Base-by-base conservation (phyloP, 129 eudicot species). In the Dittrichia graveolens region DNA sequence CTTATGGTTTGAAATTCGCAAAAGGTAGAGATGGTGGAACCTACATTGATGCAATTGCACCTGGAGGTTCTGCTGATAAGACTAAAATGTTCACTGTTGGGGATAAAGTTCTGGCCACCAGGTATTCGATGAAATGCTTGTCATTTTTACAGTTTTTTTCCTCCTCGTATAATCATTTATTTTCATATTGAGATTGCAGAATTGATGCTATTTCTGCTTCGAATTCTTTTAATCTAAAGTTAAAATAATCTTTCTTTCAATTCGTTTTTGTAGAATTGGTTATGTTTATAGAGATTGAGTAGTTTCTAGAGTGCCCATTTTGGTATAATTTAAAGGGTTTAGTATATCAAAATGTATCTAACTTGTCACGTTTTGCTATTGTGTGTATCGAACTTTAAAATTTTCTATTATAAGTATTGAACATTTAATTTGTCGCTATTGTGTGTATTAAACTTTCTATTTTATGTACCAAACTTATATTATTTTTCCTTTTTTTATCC, bases 11-110 rank as follows among this genome's bases (percentile, higher is more conserved):
- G 75, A 90, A 62, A 57, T 94, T 94, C 62, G 80, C 84, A 5
- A 94, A 94, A 78, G 99, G 99, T 8, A 88, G 99, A 84, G 99
- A 94, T 81, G 97, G 99, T 53, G 93, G 85, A 10, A 90, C 97
- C 66, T 94, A 94, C 81, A 94, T 94, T 65, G 98, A 94, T 75
- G 98, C 93, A 58, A 94, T 94, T 75, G 98, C 97, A 2, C 91
- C 96, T 45, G 98, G 98, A 3, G 92, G 90, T 6, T 76, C 80
- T 6, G 99, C 99, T 40, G 96, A 90, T 69, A 78, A 86, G 78
- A 82, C 96, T 59, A 89, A 86, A 16, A 76, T 63, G 86, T 94
- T 94, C 52, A 61, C 86, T 67, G 99, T 94, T 70, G 97, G 99
- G 4, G 99, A 94, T 73, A 90, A 70, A 79, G 99, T 94, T 24